phyloP scores from a whole-genome alignment of 2,329 filamentous ascomycete genomes.

The Zymoseptoria pseudotritici region DNA sequence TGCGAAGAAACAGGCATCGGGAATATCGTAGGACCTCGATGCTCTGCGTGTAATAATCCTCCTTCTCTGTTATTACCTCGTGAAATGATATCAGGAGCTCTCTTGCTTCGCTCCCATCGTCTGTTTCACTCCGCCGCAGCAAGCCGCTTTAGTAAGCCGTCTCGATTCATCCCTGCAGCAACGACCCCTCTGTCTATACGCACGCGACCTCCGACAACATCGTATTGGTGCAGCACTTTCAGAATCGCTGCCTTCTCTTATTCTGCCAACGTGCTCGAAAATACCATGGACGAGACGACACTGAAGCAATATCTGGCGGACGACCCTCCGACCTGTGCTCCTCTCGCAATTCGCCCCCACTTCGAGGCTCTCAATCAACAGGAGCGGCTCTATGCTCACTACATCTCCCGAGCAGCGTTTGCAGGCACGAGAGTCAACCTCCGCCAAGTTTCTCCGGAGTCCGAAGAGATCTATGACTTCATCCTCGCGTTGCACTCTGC shows the following conservation, averaged over 20 bases:
- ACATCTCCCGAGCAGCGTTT: constrained; percentile 58
- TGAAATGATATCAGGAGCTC: background rate
- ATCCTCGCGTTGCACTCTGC: constrained; percentile 42
- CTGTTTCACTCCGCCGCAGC: background rate
- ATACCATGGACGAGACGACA: constrained; percentile 36
- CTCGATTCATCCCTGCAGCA: background rate
- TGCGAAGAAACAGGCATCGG: background rate
- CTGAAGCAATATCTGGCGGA: constrained; percentile 77
- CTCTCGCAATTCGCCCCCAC: constrained; percentile 84
- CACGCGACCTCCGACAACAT: background rate
- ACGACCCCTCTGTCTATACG: background rate
- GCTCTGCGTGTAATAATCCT: background rate
- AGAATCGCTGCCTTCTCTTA: background rate
- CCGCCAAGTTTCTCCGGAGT: constrained; percentile 46
- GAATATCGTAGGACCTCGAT: background rate
- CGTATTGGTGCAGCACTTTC: background rate
- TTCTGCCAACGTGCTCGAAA: constrained; percentile 10
- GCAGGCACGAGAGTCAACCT: constrained; percentile 46
- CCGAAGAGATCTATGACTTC: constrained; percentile 48
- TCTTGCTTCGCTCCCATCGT: background rate
- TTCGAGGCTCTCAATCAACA: constrained; percentile 59
- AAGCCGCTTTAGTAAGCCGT: background rate
- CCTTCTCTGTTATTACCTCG: background rate
- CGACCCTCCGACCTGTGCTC: constrained; percentile 78
- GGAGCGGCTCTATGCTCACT: constrained; percentile 56